Evolutionary conservation across 768 basidiomycete species (phyloP).

Genomic region (Sarcodon aspratus): DNA sequence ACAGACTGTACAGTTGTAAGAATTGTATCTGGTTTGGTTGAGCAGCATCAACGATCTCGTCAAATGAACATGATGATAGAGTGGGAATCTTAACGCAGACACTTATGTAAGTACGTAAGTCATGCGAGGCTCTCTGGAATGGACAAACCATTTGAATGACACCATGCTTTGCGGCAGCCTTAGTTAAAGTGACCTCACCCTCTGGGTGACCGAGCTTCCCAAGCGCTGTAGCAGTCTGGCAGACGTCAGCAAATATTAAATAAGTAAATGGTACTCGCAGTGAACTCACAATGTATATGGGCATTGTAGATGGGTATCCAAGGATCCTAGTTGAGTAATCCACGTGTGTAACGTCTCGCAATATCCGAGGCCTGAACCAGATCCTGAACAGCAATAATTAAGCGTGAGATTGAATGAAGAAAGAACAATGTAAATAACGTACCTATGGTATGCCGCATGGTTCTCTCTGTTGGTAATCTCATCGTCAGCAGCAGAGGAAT

Average conservation of each 20-base stretch:
- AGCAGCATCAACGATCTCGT: conserved; percentile 87
- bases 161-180: conserved; percentile 73
- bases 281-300: conserved; percentile 37
- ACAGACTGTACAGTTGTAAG: conserved; percentile 57
- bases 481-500: conserved; percentile 90
- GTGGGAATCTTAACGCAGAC: conserved; percentile 68
- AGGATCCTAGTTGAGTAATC: conserved; percentile 80
- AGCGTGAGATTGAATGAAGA: background rate
- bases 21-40: conserved; percentile 73
- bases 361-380: conserved; percentile 22
- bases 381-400: conserved; percentile 4
- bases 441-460: conserved; percentile 86
- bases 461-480: conserved; percentile 87
- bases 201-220: conserved; percentile 95
- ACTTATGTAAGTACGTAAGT: no score
- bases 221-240: conserved; percentile 69
- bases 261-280: background rate
- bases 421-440: background rate
- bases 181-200: conserved; percentile 84
- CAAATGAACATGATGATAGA: conserved; percentile 89
- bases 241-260: background rate
- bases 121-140: background rate
- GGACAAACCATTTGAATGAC: conserved; percentile 59
- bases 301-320: conserved; percentile 67
- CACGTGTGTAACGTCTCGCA: conserved; percentile 75